A percentile compares a stretch with the other conserved stretches of the same genome.
phyloP scores from a whole-genome alignment of 768 basidiomycete species.

The Vararia minispora region DNA sequence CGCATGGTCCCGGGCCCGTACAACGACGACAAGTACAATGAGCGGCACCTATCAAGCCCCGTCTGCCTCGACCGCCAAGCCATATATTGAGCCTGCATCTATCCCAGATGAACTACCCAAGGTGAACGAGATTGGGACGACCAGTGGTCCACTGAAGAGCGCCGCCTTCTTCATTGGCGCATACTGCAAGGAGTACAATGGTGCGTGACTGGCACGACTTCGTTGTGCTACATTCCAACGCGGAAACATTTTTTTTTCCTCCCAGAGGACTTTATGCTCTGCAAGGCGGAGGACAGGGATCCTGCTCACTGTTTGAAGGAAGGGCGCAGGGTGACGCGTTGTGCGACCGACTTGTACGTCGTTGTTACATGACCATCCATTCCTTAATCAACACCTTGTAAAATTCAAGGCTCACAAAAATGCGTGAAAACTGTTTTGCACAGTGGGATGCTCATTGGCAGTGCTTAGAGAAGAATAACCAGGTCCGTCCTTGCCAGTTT shows the following conservation, averaged over 20 bases:
- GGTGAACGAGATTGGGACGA: slow-evolving; percentile 80
- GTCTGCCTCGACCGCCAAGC: slow-evolving; percentile 31
- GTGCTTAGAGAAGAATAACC: slow-evolving; percentile 91
- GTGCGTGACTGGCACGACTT: slow-evolving; percentile 33
- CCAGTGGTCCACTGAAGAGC: slow-evolving; percentile 90
- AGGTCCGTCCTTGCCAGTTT: slow-evolving; percentile 42
- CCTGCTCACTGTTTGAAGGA: slow-evolving; percentile 93
- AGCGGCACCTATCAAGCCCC: slow-evolving; percentile 40
- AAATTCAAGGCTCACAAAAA: slow-evolving; percentile 67
- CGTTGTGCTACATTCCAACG: background rate
- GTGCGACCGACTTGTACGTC: slow-evolving; percentile 85
- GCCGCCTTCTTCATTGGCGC: slow-evolving; percentile 96
- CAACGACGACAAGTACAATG: slow-evolving; percentile 28
- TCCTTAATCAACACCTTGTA: background rate
- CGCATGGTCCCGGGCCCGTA: slow-evolving; percentile 2
- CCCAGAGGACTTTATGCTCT: slow-evolving; percentile 92
- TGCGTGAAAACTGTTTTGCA: slow-evolving; percentile 81
- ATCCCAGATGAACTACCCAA: slow-evolving; percentile 58
- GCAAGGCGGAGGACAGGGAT: slow-evolving; percentile 86
- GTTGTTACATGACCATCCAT: background rate
- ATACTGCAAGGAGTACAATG: slow-evolving; percentile 93
- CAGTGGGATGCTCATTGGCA: slow-evolving; percentile 91
- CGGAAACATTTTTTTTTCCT: background rate
- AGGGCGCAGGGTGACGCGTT: slow-evolving; percentile 90
- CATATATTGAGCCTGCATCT: slow-evolving; percentile 55